A percentile compares a stretch with the other conserved stretches of the same genome.
phyloP scores from a whole-genome alignment of 345 rosid species.

The Brassica cretica region DNA sequence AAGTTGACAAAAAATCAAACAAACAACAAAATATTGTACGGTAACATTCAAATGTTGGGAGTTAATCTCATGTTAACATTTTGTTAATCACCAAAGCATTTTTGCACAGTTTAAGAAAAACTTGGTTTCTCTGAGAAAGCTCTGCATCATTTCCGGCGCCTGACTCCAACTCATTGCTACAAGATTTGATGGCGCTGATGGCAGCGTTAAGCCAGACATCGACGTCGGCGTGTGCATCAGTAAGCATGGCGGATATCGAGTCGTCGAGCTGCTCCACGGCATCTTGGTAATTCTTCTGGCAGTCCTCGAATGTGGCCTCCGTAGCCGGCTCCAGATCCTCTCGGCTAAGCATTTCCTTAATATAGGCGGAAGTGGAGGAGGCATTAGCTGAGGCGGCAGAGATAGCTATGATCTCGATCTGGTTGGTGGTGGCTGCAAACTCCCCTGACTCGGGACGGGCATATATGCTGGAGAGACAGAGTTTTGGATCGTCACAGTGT shows the following conservation, averaged over 20 bases:
- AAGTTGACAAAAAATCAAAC: background rate
- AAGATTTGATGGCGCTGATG: constrained; percentile 41
- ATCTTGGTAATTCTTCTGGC: constrained; percentile 52
- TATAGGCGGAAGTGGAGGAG: constrained; percentile 37
- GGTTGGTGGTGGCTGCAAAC: constrained; percentile 35
- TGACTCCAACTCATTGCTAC: constrained; percentile 40
- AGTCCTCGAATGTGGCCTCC: constrained; percentile 55
- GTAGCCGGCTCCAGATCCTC: constrained; percentile 40
- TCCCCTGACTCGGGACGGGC: constrained; percentile 41
- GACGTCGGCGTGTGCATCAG: constrained; percentile 42
- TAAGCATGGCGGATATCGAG: constrained; percentile 50
- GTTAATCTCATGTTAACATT: constrained; percentile 5
- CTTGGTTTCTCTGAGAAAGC: constrained; percentile 33
- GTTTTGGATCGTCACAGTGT: constrained; percentile 31
- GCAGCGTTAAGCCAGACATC: constrained; percentile 48
- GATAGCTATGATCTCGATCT: constrained; percentile 54
- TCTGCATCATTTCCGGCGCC: background rate
- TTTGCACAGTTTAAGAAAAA: constrained; percentile 44
- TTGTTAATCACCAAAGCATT: constrained; percentile 45
- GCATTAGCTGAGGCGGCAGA: constrained; percentile 47
- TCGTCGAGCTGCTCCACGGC: constrained; percentile 61
- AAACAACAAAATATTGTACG: background rate
- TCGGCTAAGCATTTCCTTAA: constrained; percentile 31
- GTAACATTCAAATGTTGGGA: background rate
- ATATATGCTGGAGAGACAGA: constrained; percentile 50